Evolutionary conservation across 805 yeast species (phyloP).

Genomic region (Myxozyma melibiosi): DNA sequence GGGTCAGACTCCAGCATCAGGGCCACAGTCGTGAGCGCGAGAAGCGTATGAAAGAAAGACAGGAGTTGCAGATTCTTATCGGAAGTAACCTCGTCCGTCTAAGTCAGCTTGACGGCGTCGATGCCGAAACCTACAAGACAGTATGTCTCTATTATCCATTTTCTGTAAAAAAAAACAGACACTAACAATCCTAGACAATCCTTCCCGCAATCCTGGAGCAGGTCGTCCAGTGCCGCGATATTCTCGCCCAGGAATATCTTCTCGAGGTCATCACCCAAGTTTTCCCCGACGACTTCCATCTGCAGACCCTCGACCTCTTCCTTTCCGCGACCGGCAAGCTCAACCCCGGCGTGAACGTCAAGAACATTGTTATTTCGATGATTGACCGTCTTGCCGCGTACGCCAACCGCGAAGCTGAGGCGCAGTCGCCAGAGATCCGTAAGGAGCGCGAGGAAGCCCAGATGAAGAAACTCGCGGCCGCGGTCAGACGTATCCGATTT

Average conservation of each 20-base stretch:
- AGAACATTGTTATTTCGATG: conserved; percentile 66
- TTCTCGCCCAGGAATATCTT: conserved; percentile 87
- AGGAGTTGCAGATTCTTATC: conserved; percentile 85
- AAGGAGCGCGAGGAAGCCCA: conserved; percentile 27
- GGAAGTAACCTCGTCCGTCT: conserved; percentile 90
- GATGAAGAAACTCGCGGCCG: conserved; percentile 30
- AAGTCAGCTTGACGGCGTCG: conserved; percentile 77
- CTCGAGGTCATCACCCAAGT: conserved; percentile 91
- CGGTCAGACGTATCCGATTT: conserved; percentile 32
- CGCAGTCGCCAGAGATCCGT: conserved; percentile 34
- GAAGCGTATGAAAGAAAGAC: conserved; percentile 74
- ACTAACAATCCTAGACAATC: conserved; percentile 45
- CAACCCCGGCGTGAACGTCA: conserved; percentile 69
- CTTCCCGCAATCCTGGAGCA: conserved; percentile 86
- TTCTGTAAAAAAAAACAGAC: not conserved
- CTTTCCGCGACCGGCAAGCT: conserved; percentile 66
- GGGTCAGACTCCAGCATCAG: conserved; percentile 96
- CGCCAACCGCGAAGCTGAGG: conserved; percentile 47
- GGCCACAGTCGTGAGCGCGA: conserved; percentile 84
- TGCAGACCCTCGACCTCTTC: conserved; percentile 67
- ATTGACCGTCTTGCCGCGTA: conserved; percentile 66
- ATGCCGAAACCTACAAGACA: conserved; percentile 48
- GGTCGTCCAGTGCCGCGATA: conserved; percentile 87
- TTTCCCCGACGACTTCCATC: conserved; percentile 90
- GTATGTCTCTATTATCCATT: conserved; percentile 4